Evolutionary conservation across 73 alveolate genomes (phyloP).

Genomic region (Uronychia binucleata): DNA sequence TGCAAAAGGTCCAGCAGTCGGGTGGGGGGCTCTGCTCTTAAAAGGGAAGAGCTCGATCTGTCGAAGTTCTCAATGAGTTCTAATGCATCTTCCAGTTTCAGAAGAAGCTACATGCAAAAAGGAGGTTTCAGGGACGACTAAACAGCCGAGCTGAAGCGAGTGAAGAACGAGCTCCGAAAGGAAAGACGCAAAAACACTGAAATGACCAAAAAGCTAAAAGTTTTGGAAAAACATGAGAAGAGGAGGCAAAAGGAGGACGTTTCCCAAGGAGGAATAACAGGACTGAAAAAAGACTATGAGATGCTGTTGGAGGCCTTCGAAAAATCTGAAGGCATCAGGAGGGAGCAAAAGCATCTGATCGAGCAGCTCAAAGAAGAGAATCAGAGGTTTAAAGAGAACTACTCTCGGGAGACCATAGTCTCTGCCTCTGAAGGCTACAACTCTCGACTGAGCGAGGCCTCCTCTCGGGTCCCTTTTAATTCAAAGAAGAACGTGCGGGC

Average conservation of each 20-base stretch:
- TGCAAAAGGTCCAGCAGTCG: neutral
- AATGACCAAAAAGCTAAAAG: neutral
- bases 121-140: neutral
- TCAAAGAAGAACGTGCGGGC: neutral
- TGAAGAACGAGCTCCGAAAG: neutral
- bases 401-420: neutral
- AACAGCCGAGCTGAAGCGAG: neutral
- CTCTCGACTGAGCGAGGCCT: neutral
- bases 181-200: neutral
- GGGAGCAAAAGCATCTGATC: neutral
- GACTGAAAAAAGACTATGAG: neutral
- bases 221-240: neutral
- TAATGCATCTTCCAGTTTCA: neutral
- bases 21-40: neutral
- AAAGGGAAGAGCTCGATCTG: neutral
- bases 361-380: neutral
- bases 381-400: neutral
- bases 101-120: neutral
- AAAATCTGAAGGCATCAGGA: neutral
- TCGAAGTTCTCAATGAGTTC: neutral
- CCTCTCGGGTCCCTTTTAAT: neutral
- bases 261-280: neutral
- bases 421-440: neutral
- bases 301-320: neutral
- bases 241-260: neutral